phyloP scores from a whole-genome alignment of 805 yeast genomes.

The Ogataea philodendri region DNA sequence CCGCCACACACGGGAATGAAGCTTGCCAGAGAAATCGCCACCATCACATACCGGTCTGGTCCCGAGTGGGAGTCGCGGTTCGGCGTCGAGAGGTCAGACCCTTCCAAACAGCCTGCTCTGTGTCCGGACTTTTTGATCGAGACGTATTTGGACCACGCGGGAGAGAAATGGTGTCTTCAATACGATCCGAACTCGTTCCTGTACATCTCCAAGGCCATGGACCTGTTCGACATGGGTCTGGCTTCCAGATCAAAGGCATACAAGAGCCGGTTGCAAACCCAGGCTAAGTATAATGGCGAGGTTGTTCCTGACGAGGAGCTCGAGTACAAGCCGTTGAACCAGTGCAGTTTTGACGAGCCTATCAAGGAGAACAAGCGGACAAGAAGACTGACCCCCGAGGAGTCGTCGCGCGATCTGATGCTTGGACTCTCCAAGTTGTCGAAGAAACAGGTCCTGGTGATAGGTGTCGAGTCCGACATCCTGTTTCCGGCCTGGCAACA shows the following conservation, averaged over 20 bases:
- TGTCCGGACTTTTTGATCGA: conserved; percentile 94
- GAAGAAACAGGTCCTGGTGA: conserved; percentile 64
- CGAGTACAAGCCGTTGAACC: conserved; percentile 31
- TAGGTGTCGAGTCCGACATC: conserved; percentile 92
- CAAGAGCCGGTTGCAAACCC: conserved; percentile 39
- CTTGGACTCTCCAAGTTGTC: conserved; percentile 64
- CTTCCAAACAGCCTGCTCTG: conserved; percentile 72
- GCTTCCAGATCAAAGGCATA: conserved; percentile 45
- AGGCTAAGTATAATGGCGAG: conserved; percentile 30
- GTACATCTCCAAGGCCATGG: conserved; percentile 93
- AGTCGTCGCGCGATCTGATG: conserved; percentile 57
- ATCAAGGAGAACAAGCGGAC: conserved; percentile 50
- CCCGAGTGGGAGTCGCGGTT: conserved; percentile 96
- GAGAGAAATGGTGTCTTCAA: conserved; percentile 88
- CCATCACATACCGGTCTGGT: conserved; percentile 90
- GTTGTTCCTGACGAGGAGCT: conserved; percentile 24
- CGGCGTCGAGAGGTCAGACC: conserved; percentile 85
- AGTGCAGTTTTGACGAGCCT: conserved; percentile 45
- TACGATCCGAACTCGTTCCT: conserved; percentile 88
- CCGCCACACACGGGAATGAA: conserved; percentile 97
- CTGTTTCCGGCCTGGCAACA: conserved; percentile 96
- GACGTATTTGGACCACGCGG: conserved; percentile 91
- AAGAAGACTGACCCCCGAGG: conserved; percentile 49
- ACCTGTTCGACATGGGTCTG: conserved; percentile 75
- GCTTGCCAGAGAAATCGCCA: conserved; percentile 88